phyloP scores from a whole-genome alignment of 306 rosid species.

The Prunus mume region DNA sequence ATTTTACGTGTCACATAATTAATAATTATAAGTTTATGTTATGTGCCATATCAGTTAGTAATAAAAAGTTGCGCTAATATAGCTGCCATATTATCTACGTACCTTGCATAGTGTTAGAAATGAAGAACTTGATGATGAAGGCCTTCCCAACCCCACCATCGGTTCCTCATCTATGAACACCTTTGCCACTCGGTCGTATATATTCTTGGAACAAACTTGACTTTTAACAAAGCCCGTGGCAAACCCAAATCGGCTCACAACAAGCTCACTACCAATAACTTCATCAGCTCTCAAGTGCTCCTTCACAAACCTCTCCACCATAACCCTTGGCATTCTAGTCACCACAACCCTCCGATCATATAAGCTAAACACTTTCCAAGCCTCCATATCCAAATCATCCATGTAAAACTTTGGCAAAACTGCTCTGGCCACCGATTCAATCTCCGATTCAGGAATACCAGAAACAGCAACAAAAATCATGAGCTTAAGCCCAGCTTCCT shows the following conservation, averaged over 20 bases:
- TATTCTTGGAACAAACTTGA: not conserved
- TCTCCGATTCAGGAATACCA: slow-evolving; percentile 53
- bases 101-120: slow-evolving; percentile 62
- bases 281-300: slow-evolving; percentile 76
- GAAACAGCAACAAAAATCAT: slow-evolving; percentile 59
- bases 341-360: slow-evolving; percentile 49
- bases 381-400: slow-evolving; percentile 67
- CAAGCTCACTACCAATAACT: slow-evolving; percentile 60
- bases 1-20: not conserved
- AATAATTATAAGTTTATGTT: not conserved
- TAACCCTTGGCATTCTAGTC: slow-evolving; percentile 61
- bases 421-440: slow-evolving; percentile 71
- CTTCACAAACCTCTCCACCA: slow-evolving; percentile 81
- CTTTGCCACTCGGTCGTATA: slow-evolving; percentile 34
- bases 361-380: slow-evolving; percentile 56
- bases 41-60: not conserved
- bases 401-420: slow-evolving; percentile 83
- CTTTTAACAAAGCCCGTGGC: slow-evolving; percentile 61
- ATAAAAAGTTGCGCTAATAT: not conserved
- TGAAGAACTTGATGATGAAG: slow-evolving; percentile 26
- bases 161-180: slow-evolving; percentile 37
- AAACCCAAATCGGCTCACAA: slow-evolving; percentile 50
- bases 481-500: slow-evolving; percentile 37
- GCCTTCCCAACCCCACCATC: slow-evolving; percentile 45
- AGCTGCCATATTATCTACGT: not conserved